Evolutionary conservation across 1,284 basidiomycete genomes (phyloP), one percentile per base, ranked within the genome.

Genomic region (Fistulina hepatica): DNA sequence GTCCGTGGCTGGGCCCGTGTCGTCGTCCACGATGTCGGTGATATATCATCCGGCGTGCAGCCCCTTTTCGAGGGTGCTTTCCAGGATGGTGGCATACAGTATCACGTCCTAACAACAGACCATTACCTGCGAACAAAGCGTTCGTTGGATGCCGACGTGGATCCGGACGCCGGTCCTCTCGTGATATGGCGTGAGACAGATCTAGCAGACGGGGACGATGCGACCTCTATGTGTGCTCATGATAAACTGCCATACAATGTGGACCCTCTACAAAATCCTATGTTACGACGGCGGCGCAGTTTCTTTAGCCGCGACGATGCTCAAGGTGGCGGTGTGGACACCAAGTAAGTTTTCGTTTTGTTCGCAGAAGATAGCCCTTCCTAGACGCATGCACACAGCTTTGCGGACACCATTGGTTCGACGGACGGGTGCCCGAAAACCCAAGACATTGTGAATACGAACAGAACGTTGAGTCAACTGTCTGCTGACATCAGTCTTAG

Each of bases 1-100:
- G 59, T 72, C 47, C 62, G 80, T 6, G 83, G 83, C 13, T 77
- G 73, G 69, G 82, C 81, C 11, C 71, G 76, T 15, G 75, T 85
- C 47, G 73, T 79, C 52, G 68, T 86, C 2, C 74, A 81, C 53
- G 56, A 76, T 48, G 70, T 77, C 47, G 81, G 79, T 22, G 69
- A 77, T 48, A 55, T 60, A 20, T 56, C 55, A 10, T 50, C 48
- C 36, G 66, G 65, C 41, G 45, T 64, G 21, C 51, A 71, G 4
- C 79, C 80, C 3, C 54, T 71, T 3, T 86, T 79, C 52, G 83
- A 90, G 52, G 88, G 88, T 39, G 74, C 78, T 6, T 90, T 90
- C 60, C 69, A 71, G 7, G 67, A 73, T 12, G 57, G 73, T 33
- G 84, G 84, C 13, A 63, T 75, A 40, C 63, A 71, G n/a, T 76